phyloP scores from a whole-genome alignment of 148 eudicot species.

The Rhododendron williamsianum region DNA sequence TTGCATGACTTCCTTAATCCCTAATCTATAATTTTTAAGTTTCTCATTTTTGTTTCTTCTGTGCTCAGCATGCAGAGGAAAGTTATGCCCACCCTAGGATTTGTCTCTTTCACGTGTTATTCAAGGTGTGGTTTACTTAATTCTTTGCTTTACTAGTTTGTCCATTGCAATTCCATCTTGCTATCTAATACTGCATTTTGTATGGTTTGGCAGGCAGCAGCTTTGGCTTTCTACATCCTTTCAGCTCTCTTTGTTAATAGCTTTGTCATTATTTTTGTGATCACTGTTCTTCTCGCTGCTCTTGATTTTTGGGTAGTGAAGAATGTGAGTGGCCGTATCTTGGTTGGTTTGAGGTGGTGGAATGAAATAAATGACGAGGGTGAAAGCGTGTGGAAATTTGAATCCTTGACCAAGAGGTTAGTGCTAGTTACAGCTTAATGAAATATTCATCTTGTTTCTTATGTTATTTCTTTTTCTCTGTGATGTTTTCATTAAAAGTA shows the following conservation, averaged over 20 bases:
- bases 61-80: slow-evolving; percentile 59
- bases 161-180: not conserved
- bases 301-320: slow-evolving; percentile 99
- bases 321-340: slow-evolving; percentile 96
- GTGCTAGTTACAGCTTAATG: slow-evolving; percentile 12
- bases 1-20: not conserved
- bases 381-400: slow-evolving; percentile 95
- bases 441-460: not conserved
- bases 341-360: slow-evolving; percentile 99
- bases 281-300: slow-evolving; percentile 88
- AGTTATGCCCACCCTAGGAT: slow-evolving; percentile 82
- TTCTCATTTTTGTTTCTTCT: slow-evolving; percentile 6
- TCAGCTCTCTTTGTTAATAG: slow-evolving; percentile 77
- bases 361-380: slow-evolving; percentile 95
- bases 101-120: slow-evolving; percentile 90
- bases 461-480: not conserved
- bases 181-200: not conserved
- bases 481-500: not conserved
- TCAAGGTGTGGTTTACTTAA: slow-evolving; percentile 49
- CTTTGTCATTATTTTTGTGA: slow-evolving; percentile 92
- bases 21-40: not conserved
- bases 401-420: slow-evolving; percentile 98
- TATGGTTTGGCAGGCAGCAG: slow-evolving; percentile 58
- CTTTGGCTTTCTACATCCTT: slow-evolving; percentile 91
- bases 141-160: not conserved